Evolutionary conservation across 2,329 filamentous ascomycete genomes (phyloP).

Genomic region (Sclerotinia spermophila): DNA sequence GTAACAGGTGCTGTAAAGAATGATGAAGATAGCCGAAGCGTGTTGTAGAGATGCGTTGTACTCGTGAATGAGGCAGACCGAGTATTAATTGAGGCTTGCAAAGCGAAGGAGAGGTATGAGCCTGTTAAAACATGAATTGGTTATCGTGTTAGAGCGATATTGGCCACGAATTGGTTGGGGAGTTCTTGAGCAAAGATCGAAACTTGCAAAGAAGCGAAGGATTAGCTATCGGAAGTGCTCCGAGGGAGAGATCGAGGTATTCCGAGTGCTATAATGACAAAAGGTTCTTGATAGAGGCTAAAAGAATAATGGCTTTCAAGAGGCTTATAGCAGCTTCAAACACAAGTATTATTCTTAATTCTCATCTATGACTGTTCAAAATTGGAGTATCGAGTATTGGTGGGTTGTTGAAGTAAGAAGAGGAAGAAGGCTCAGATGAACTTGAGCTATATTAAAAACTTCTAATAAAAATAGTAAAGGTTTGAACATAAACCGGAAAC

Average conservation of each 20-base stretch:
- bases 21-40: background rate
- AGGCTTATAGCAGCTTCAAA: too few relatives aligned
- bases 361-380: background rate
- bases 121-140: background rate
- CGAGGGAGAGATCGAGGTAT: too few relatives aligned
- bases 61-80: background rate
- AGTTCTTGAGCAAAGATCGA: background rate
- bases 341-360: background rate
- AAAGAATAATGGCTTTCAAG: too few relatives aligned
- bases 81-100: background rate
- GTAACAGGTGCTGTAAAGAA: background rate
- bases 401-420: rapidly evolving
- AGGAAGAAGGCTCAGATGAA: background rate
- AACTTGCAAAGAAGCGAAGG: background rate
- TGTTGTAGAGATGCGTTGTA: background rate
- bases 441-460: background rate
- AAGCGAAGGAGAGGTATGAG: background rate
- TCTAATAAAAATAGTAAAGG: background rate
- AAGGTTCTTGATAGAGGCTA: too few relatives aligned
- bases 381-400: too few relatives aligned
- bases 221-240: background rate
- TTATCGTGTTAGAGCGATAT: background rate
- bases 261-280: too few relatives aligned
- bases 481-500: background rate
- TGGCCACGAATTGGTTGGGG: background rate